phyloP scores from a whole-genome alignment of 73 alveolate species.

The Paramecium caudatum region DNA sequence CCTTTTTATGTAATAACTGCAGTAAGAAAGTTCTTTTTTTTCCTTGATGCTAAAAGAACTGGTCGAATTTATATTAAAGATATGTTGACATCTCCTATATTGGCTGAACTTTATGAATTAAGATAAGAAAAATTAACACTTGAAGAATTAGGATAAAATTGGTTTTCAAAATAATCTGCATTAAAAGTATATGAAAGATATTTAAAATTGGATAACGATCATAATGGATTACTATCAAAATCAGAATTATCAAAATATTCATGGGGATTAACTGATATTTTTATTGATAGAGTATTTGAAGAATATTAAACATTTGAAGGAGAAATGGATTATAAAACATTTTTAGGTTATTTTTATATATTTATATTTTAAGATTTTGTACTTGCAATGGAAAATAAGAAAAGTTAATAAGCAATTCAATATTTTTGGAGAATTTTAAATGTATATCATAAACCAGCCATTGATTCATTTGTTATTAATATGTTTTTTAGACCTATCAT shows the following conservation, averaged over 20 bases:
- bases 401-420: conserved; percentile 91
- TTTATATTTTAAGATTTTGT: conserved; percentile 88
- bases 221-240: conserved; percentile 96
- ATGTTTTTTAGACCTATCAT: conserved; percentile 94
- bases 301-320: conserved; percentile 97
- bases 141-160: conserved; percentile 91
- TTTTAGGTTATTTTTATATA: conserved; percentile 50
- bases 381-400: conserved; percentile 99
- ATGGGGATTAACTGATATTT: conserved; percentile 92
- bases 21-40: conserved; percentile 98
- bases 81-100: conserved; percentile 94
- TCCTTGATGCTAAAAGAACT: conserved; percentile 94
- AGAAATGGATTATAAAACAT: conserved; percentile 98
- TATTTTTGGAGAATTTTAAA: conserved; percentile 92
- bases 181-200: conserved; percentile 94
- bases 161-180: conserved; percentile 92
- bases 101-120: conserved; percentile 95
- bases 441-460: conserved; percentile 92
- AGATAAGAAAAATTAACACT: conserved; percentile 85
- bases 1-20: conserved; percentile 99
- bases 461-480: conserved; percentile 96
- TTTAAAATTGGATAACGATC: conserved; percentile 94
- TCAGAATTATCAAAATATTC: conserved; percentile 90
- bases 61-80: conserved; percentile 96
- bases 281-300: conserved; percentile 96